Base-by-base conservation (phyloP, 768 basidiomycete genomes). In the Amylocystis lapponica region DNA sequence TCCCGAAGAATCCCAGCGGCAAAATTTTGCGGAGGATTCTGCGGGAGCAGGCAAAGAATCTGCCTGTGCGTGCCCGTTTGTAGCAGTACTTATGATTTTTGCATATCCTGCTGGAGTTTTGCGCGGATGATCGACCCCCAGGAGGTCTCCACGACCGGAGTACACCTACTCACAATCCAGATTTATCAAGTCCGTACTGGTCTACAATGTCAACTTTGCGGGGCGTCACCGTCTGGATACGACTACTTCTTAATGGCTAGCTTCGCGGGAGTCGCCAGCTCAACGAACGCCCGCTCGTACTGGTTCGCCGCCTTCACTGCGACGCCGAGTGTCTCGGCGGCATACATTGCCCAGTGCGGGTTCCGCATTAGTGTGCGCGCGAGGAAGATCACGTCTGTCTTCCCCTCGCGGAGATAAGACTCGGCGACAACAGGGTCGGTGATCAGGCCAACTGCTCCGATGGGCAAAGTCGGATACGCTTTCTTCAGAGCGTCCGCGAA, bases 371-470 rank as follows among this genome's bases (percentile, higher is more conserved):
- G 63, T 53, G 82, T 81, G 36, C 88, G 68, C 3, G 81, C 86
- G 21, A 86, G 62, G 45, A 78, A 73, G 16, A 86, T 66, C 3
- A 83, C 74, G 54, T 91, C 86, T 3, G 83, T 76, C 53, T 85
- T 74, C 23, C 79, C 81, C 2, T 74, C 64, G 49, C 76, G 67
- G n/a, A 90, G 58, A 57, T 81, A 78, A 6, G 72, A 66, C 56
- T 90, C 57, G 21, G 76, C 76, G 54, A 79, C 72, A 14, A 66
- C 46, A 2, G 83, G 74, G 9, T 78, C 70, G 0, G 78, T 83
- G 55, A 93, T 86, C 39, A 86, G 59, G 0, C 89, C 89, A 16
- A 91, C 89, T 4, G 82, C 60, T 9, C 80, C 76, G 39, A 86
- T 61, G 14, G 66, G 46, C 19, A 83, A 56, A 17, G 72, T 64